These are phyloP conservation scores for Cyclostephanos tholiformis DNA, from an alignment of 108 stramenopile species.

Conservation along the genomic window DNA sequence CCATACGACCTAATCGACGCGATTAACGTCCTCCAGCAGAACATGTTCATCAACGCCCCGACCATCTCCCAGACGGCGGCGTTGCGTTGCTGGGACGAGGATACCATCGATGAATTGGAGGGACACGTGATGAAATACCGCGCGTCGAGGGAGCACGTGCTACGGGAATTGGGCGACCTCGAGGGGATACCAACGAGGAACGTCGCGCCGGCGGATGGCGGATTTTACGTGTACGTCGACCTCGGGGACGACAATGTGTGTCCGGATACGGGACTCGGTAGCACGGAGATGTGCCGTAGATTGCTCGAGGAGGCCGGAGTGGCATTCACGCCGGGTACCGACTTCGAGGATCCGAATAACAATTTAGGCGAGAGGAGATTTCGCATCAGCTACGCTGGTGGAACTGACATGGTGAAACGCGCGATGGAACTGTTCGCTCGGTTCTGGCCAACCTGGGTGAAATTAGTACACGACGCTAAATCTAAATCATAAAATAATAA, in stretches of 20 bases:
- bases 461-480: slow-evolving; percentile 45
- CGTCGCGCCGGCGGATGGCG: slow-evolving; percentile 89
- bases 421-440: slow-evolving; percentile 73
- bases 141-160: slow-evolving; percentile 59
- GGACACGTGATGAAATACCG: slow-evolving; percentile 78
- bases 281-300: slow-evolving; percentile 63
- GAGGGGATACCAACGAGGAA: slow-evolving; percentile 49
- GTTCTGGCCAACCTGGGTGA: slow-evolving; percentile 70
- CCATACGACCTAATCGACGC: slow-evolving; percentile 69
- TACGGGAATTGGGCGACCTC: slow-evolving; percentile 54
- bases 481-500: not conserved
- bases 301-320: slow-evolving; percentile 80
- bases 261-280: slow-evolving; percentile 56
- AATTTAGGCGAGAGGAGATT: slow-evolving; percentile 78
- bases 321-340: slow-evolving; percentile 90
- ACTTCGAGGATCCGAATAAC: slow-evolving; percentile 86
- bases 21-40: slow-evolving; percentile 87
- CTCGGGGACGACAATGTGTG: slow-evolving; percentile 66
- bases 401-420: slow-evolving; percentile 55
- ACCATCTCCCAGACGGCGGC: slow-evolving; percentile 91
- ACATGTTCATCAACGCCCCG: slow-evolving; percentile 95
- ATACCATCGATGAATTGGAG: slow-evolving; percentile 76
- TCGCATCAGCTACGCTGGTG: slow-evolving; percentile 87
- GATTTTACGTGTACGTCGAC: slow-evolving; percentile 92
- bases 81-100: slow-evolving; percentile 76